phyloP scores from a whole-genome alignment of 371 early-diverging fungal species.

The Scutellospora calospora region DNA sequence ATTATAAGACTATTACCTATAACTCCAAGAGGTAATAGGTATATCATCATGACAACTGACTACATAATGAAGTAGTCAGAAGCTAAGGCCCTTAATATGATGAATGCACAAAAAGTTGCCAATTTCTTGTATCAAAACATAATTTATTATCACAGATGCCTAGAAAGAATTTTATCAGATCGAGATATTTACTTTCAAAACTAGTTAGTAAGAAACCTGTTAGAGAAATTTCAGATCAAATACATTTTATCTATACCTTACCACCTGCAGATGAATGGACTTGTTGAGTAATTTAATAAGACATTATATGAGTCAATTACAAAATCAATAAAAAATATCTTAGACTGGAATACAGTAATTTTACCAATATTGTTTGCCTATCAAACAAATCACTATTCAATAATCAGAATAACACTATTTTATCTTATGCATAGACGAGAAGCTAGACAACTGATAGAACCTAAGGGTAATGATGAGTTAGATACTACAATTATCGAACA shows the following conservation, averaged over 20 bases:
- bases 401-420: too few relatives aligned
- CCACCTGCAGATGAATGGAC: conserved; percentile 45
- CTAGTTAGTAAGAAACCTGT: background rate
- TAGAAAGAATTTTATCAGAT: conserved; percentile 50
- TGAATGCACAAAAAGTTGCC: conserved; percentile 47
- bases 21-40: conserved; percentile 49
- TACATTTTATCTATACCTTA: conserved; percentile 43
- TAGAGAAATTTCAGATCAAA: background rate
- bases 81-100: conserved; percentile 49
- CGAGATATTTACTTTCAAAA: conserved; percentile 44
- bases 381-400: too few relatives aligned
- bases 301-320: conserved; percentile 22
- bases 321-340: background rate
- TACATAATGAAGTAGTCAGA: conserved; percentile 34
- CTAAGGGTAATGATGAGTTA: too few relatives aligned
- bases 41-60: conserved; percentile 58
- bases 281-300: conserved; percentile 50
- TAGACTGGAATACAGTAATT: too few relatives aligned
- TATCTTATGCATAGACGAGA: too few relatives aligned
- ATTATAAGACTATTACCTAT: conserved; percentile 46
- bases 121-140: conserved; percentile 52
- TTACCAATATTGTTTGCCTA: too few relatives aligned
- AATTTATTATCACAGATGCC: conserved; percentile 49
- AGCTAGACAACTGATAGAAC: too few relatives aligned
- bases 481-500: too few relatives aligned